Evolutionary conservation across 2,329 filamentous ascomycete species (phyloP), one percentile per base, ranked within the genome.

Genomic region (Aspergillus sp.): DNA sequence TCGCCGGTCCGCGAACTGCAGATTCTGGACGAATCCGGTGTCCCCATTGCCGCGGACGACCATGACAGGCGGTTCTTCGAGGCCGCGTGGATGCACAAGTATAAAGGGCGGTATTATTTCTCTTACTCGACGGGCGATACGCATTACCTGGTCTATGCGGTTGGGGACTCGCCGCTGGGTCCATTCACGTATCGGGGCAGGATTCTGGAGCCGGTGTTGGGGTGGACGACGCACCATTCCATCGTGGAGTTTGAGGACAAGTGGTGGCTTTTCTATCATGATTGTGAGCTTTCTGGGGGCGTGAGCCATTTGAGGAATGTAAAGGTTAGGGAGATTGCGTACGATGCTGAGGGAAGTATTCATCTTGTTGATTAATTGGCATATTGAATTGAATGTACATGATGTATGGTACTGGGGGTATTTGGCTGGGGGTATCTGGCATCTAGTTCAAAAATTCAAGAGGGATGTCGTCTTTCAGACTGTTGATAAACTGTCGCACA

Each of bases 161-260:
- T 81, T 2, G 83, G 86, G 0, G 77, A 83, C 5, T 85, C 74
- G 56, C 89, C 89, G 0, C 74, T 85, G 11, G 89, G 89, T 0
- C 89, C 89, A 0, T 92, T 92, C 65, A 89, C 84, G 1, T 92
- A 91, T 61, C 81, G 79, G 0, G 89, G 89, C 0, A 77, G 84
- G 47, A 88, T 93, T 54, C 71, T 93, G 48, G 88, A 91, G 78
- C 89, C 89, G 0, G 89, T 93, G 5, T 72, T 89, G 24, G 89
- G 89, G 1, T 93, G 89, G 89, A 92, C 89, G 43, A 93, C 89
- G 54, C 89, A 92, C 74, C 89, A 92, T 71, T 89, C 86, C 3
- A 88, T 93, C 63, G 87, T 88, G 9, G 88, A 91, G 78, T 90
- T 89, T 68, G 71, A 84, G 73, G 87, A 83, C 4, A 83, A 81